phyloP scores from a whole-genome alignment of 495 filamentous ascomycete species.

The Articulospora tetracladia region DNA sequence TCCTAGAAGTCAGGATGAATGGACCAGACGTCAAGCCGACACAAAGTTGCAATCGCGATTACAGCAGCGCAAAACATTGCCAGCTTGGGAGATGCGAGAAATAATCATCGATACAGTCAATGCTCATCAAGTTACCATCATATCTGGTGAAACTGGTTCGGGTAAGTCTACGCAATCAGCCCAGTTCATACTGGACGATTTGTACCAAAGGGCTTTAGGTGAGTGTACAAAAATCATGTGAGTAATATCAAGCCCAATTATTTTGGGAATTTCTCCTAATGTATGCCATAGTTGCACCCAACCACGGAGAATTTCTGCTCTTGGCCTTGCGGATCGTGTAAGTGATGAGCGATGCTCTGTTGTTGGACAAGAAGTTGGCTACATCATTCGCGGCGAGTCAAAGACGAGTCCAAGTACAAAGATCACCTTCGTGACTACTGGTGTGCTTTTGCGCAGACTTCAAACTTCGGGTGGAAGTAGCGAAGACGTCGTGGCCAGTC shows the following conservation, averaged over 20 bases:
- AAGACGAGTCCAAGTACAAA: constrained; percentile 64
- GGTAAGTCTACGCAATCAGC: constrained; percentile 97
- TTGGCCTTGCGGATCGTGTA: constrained; percentile 91
- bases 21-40: constrained; percentile 40
- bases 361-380: constrained; percentile 89
- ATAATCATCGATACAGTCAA: constrained; percentile 70
- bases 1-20: constrained; percentile 38
- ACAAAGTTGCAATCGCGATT: constrained; percentile 68
- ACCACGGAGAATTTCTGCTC: constrained; percentile 88
- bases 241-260: neutral
- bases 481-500: constrained; percentile 70
- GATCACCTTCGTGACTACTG: constrained; percentile 94
- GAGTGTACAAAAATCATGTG: constrained; percentile 76
- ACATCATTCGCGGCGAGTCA: constrained; percentile 90
- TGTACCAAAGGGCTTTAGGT: constrained; percentile 74
- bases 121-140: constrained; percentile 82
- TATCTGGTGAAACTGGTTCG: constrained; percentile 93
- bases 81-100: constrained; percentile 82
- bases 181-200: constrained; percentile 90
- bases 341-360: constrained; percentile 80
- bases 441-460: constrained; percentile 85
- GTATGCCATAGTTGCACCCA: constrained; percentile 63
- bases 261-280: constrained; percentile 2
- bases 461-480: constrained; percentile 79
- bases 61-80: constrained; percentile 62